Base-by-base conservation (phyloP, 2,329 filamentous ascomycete genomes). In the Botrytis tulipae region DNA sequence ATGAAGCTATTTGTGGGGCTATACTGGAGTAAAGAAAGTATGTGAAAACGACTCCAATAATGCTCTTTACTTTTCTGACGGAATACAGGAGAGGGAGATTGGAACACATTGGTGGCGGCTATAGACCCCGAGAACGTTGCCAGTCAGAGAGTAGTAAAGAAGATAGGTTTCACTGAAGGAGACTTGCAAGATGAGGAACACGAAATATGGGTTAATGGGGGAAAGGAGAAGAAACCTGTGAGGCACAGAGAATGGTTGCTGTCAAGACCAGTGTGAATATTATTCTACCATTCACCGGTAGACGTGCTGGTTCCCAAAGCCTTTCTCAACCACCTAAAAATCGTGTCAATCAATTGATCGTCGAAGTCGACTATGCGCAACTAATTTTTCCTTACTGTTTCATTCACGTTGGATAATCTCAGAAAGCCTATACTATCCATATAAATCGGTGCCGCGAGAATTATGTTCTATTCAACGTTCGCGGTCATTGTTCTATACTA, bases 71-170 rank as follows among this genome's bases (percentile, higher is more conserved):
- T 46, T 46, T 6, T 20, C 57, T 71, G 35, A 71, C 25, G 9
- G 10, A 20, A 12, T 32, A 29, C 10, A 74, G 73, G 72, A 71
- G 67, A 67, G 32, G 61, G 54, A 9, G 66, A 69, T 25, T 68
- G 73, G 71, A 69, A 74, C 48, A 73, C 42, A 9, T 44, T 74
- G 29, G 46, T 73, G 16, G 74, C 73, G 14, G 71, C 66, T n/a
- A 73, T 73, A 8, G 76, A 78, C 46, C 73, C 76, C 0, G 76
- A 77, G 25, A 79, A 80, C 42, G 29, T 46, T 16, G 73, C 76
- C 8, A 80, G 78, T 67, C 63, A 70, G 59, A 76, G 72, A 32
- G 75, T 78, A 20, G 68, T 78, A 29, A 25, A 74, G 66, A 78
- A 77, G 54, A 60, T 62, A 29, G 78, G 78, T 4, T 79, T 78